Conservation (phyloP, 441 rosid genomes). For the Brassica hybrid region DNA sequence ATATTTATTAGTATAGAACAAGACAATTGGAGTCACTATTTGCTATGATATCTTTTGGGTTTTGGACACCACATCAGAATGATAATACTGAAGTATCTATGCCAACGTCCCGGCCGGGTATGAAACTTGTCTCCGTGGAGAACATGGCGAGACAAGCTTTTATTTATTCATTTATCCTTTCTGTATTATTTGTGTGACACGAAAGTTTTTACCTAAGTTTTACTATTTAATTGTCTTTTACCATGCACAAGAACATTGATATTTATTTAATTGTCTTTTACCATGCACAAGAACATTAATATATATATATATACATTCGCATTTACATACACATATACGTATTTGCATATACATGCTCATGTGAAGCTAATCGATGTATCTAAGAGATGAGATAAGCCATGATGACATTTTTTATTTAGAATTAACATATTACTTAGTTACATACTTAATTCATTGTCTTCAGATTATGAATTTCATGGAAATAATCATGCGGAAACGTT, state of each 20-base stretch:
- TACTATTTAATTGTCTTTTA: conserved; percentile 32
- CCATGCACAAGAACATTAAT: neutral
- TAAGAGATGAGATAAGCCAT: conserved; percentile 24
- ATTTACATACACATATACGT: neutral
- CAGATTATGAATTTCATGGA: neutral
- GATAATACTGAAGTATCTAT: conserved; percentile 6
- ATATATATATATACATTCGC: neutral
- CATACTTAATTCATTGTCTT: neutral
- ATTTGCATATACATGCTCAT: conserved; percentile 5
- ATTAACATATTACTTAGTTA: neutral
- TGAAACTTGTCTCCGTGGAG: conserved; percentile 21
- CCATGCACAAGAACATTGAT: neutral
- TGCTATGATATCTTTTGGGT: conserved; percentile 7
- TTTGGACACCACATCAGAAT: conserved; percentile 20
- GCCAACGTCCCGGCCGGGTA: conserved; percentile 7
- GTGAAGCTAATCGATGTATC: neutral
- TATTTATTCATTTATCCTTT: neutral
- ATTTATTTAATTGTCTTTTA: neutral
- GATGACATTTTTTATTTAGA: neutral
- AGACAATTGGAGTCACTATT: conserved; percentile 35
- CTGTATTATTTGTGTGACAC: conserved; percentile 8
- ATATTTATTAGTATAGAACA: conserved; percentile 21
- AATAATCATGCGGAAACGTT: neutral
- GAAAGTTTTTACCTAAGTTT: conserved; percentile 16
- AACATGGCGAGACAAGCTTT: conserved; percentile 11